Base-by-base conservation (phyloP, 2,329 filamentous ascomycete genomes). In the Neoascochyta sp. region DNA sequence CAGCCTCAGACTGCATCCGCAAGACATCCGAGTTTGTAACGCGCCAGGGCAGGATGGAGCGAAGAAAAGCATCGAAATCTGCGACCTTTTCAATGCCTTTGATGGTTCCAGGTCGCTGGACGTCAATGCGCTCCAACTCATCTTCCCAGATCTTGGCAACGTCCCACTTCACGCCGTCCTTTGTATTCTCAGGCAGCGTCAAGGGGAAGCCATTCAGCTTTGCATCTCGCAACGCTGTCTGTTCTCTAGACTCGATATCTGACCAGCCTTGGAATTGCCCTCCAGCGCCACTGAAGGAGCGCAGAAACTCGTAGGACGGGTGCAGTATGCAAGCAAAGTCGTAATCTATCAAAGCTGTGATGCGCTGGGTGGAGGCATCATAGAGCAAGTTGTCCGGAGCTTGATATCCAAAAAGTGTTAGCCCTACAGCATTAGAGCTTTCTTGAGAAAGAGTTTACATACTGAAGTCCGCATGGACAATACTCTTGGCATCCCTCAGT, bases 191-290 rank as follows among this genome's bases (percentile, higher is more conserved):
- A 19, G 37, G 37, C 15, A 49, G 24, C 15, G 41, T 22, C 20
- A 43, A 45, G 12, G 48, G 52, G 35, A 54, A 55, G 20, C 50
- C 50, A 20, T 41, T 27, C 5, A 57, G 41, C 32, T 49, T 50
- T 27, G 50, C 52, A 9, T 52, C 27, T 29, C 45, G 27, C 31
- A 54, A 37, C 12, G 33, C 32, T 22, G 40, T 36, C 29, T 41
- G 38, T 9, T 48, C 46, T n/a, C 27, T 43, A 5, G 32, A 38
- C 22, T 47, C 32, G 9, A 39, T 36, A 20, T 34, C 33, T 8
- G 33, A 47, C 45, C 41, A 48, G 15, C 52, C 52, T 39, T 28
- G 31, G 32, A 52, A 42, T 26, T 45, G 43, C 25, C 43, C 49
- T 26, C 47, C 43, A 32, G 39, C 36, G 17, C 37, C 39, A 30